phyloP scores from a whole-genome alignment of 1,139 yeast genomes.

The Debaryomyces sp. region DNA sequence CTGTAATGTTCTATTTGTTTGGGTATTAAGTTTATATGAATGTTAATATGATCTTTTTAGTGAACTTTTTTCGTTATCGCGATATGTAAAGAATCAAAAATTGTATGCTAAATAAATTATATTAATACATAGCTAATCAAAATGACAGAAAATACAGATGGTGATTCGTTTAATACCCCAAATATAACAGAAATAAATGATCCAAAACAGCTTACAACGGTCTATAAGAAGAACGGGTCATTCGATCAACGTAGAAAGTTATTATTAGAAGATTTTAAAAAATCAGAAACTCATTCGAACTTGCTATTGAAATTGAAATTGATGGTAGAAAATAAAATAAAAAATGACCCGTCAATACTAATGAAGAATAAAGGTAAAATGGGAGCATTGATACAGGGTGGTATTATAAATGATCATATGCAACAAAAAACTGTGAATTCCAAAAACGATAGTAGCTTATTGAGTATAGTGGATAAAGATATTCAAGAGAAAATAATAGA shows the following conservation, averaged over 20 bases:
- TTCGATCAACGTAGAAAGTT: constrained; percentile 51
- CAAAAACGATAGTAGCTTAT: constrained; percentile 19
- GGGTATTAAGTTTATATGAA: background rate
- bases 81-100: background rate
- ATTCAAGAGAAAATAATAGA: constrained; percentile 50
- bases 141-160: background rate
- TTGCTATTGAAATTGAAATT: constrained; percentile 44
- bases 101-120: background rate
- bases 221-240: constrained; percentile 53
- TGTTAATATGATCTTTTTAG: background rate
- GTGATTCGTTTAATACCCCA: background rate
- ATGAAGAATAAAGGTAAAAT: constrained; percentile 54
- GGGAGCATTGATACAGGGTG: constrained; percentile 58
- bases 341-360: constrained; percentile 51
- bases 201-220: constrained; percentile 42
- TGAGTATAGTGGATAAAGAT: constrained; percentile 49
- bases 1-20: background rate
- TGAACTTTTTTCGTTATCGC: background rate
- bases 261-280: constrained; percentile 47
- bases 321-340: constrained; percentile 50
- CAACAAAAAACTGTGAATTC: constrained; percentile 8
- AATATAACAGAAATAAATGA: constrained; percentile 20
- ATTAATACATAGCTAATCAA: background rate
- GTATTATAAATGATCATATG: constrained; percentile 33
- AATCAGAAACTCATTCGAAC: constrained; percentile 46